Evolutionary conservation across 2,329 filamentous ascomycete genomes (phyloP).

Genomic region (Ascochyta koolunga): DNA sequence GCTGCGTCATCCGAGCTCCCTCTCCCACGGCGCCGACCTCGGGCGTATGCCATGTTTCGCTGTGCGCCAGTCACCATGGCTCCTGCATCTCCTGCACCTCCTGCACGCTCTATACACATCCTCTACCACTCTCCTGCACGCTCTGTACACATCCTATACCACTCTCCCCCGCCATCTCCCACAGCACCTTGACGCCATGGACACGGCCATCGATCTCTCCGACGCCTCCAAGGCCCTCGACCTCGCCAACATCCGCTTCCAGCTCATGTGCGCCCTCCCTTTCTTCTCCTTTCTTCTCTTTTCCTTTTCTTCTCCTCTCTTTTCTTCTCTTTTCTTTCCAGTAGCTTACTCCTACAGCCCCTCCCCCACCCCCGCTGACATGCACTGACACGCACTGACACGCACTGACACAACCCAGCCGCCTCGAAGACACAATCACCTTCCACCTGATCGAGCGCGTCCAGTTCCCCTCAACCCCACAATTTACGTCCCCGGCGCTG

Average conservation of each 20-base stretch:
- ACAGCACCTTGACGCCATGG: slow-evolving; percentile 66
- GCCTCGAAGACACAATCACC: slow-evolving; percentile 95
- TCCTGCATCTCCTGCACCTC: background rate
- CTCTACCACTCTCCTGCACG: too few relatives aligned
- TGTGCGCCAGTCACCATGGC: background rate
- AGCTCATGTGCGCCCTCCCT: slow-evolving; percentile 76
- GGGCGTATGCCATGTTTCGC: background rate
- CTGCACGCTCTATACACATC: background rate
- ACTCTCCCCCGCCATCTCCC: background rate
- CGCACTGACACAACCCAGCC: slow-evolving; percentile 60
- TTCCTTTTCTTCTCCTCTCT: too few relatives aligned
- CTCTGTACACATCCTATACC: background rate
- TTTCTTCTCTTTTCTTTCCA: too few relatives aligned
- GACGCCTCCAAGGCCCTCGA: slow-evolving; percentile 87
- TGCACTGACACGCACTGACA: background rate
- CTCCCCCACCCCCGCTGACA: too few relatives aligned
- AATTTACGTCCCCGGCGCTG: slow-evolving; percentile 82
- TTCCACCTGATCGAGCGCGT: slow-evolving; percentile 96
- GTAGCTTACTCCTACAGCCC: too few relatives aligned
- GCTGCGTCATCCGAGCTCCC: slow-evolving; percentile 28
- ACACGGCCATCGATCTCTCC: slow-evolving; percentile 85
- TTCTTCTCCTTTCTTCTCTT: background rate
- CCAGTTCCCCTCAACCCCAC: slow-evolving; percentile 90
- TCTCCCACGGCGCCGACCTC: background rate
- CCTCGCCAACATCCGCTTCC: slow-evolving; percentile 88